phyloP scores from a whole-genome alignment of 1,284 basidiomycete species.

The Caloboletus inedulis region DNA sequence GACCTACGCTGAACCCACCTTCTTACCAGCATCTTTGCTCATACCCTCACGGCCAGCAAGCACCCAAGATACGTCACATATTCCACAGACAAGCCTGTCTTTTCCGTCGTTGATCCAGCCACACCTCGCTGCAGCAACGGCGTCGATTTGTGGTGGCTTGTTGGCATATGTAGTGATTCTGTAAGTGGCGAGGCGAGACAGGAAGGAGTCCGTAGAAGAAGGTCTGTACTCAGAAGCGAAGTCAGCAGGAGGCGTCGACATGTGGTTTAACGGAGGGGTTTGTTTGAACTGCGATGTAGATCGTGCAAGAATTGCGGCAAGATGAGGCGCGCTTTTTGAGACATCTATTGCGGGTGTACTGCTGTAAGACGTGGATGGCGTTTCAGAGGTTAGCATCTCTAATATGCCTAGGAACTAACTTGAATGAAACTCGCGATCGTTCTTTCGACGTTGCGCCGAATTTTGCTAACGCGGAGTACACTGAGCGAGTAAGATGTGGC shows the following conservation, averaged over 20 bases:
- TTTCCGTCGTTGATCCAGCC: slow-evolving; percentile 79
- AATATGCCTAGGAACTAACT: slow-evolving; percentile 35
- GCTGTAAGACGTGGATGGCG: slow-evolving; percentile 7
- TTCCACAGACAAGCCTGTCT: slow-evolving; percentile 66
- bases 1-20: slow-evolving; percentile 28
- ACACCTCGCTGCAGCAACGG: slow-evolving; percentile 72
- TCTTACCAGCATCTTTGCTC: slow-evolving; percentile 70
- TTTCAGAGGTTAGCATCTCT: slow-evolving; percentile 14
- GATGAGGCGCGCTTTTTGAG: slow-evolving; percentile 60
- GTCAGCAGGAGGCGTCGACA: slow-evolving; percentile 29
- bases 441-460: slow-evolving; percentile 63
- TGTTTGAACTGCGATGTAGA: slow-evolving; percentile 44
- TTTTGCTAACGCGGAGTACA: slow-evolving; percentile 73
- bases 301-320: slow-evolving; percentile 63
- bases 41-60: slow-evolving; percentile 62
- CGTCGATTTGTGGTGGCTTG: slow-evolving; percentile 68
- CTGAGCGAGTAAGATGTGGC: slow-evolving; percentile 49
- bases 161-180: slow-evolving; percentile 75
- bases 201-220: slow-evolving; percentile 67
- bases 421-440: slow-evolving; percentile 23
- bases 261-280: slow-evolving; percentile 41
- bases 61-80: slow-evolving; percentile 71
- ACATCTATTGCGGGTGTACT: slow-evolving; percentile 31
- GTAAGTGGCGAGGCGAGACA: slow-evolving; percentile 69
- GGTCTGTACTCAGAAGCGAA: slow-evolving; percentile 66